phyloP scores from a whole-genome alignment of 75 land plant genomes.

The Selaginella moellendorffii region DNA sequence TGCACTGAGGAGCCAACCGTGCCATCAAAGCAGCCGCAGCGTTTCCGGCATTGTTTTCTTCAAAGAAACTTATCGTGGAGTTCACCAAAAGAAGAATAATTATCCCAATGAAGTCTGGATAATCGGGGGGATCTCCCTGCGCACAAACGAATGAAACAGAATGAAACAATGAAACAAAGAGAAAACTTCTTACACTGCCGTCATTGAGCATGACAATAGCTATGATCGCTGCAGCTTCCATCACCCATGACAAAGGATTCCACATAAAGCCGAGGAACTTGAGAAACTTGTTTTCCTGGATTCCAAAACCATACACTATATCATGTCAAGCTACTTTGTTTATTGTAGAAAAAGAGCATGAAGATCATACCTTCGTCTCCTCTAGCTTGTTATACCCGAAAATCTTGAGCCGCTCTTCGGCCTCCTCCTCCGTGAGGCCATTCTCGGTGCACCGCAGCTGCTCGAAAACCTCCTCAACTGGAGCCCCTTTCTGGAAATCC shows the following conservation, averaged over 20 bases:
- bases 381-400: constrained; percentile 94
- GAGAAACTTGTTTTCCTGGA: constrained; percentile 6
- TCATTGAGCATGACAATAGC: no score
- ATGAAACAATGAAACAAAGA: no score
- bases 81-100: constrained; percentile 44
- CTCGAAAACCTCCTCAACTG: constrained; percentile 91
- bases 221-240: constrained; percentile 5
- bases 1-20: constrained; percentile 60
- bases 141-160: background rate
- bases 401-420: constrained; percentile 50
- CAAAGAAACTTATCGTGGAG: constrained; percentile 67
- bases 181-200: no score
- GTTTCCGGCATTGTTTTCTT: constrained; percentile 80
- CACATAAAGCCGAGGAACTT: constrained; percentile 9
- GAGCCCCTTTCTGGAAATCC: constrained; percentile 85
- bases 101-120: constrained; percentile 80
- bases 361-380: constrained; percentile 53
- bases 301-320: background rate
- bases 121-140: constrained; percentile 59
- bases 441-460: constrained; percentile 69
- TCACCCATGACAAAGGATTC: constrained; percentile 11
- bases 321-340: no score
- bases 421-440: constrained; percentile 54
- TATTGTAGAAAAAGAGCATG: no score
- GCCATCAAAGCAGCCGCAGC: constrained; percentile 85